Conservation (phyloP, 257 asterid species). For the Przewalskia tangutica region DNA sequence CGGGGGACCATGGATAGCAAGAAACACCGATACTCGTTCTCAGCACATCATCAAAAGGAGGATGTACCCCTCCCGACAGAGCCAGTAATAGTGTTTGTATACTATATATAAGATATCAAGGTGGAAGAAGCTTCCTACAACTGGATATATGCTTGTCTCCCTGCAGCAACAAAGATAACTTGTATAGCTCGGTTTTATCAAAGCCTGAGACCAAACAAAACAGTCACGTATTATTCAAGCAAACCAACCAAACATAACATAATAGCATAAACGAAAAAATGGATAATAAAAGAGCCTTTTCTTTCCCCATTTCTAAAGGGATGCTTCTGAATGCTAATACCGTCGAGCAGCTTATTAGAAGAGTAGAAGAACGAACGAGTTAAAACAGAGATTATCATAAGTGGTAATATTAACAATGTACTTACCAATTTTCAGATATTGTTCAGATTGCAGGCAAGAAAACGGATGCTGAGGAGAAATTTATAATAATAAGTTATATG, state of each 20-base stretch:
- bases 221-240: not conserved
- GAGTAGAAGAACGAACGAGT: not conserved
- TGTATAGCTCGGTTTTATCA: not conserved
- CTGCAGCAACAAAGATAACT: not conserved
- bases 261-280: not conserved
- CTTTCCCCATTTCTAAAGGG: not conserved
- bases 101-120: not conserved
- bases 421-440: not conserved
- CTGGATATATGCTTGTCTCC: not conserved
- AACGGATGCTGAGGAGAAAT: not conserved
- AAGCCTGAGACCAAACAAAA: not conserved
- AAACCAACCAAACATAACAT: not conserved
- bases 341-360: not conserved
- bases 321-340: not conserved
- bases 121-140: not conserved
- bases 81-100: not conserved
- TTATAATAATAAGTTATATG: not conserved
- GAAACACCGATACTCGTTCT: not conserved
- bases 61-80: no score
- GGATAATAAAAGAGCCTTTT: not conserved
- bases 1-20: not conserved
- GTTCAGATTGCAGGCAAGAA: not conserved
- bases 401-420: not conserved
- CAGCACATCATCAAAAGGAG: not conserved
- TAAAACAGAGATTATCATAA: not conserved